A percentile compares a stretch with the other conserved stretches of the same genome.
Evolutionary conservation across 2,329 filamentous ascomycete species (phyloP).

Genomic region (Penicillium sp.): DNA sequence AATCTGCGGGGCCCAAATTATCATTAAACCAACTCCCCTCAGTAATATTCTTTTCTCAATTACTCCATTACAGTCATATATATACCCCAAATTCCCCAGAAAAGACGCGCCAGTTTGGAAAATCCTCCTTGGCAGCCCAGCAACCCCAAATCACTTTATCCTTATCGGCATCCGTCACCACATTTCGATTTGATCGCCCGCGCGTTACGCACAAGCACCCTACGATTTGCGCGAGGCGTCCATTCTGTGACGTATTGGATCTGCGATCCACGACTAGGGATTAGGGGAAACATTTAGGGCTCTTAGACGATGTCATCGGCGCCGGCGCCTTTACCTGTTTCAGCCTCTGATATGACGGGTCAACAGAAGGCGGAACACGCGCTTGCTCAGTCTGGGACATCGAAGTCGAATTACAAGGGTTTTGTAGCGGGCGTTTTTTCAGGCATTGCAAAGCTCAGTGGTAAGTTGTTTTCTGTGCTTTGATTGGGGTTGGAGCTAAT

Average conservation of each 20-base stretch:
- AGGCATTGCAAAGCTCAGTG: constrained; percentile 83
- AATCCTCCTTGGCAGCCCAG: not conserved
- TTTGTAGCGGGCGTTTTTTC: constrained; percentile 97
- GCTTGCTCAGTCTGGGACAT: constrained; percentile 13
- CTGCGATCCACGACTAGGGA: not conserved
- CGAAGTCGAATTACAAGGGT: constrained; percentile 73
- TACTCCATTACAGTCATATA: not conserved
- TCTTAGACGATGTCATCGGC: constrained; percentile 27
- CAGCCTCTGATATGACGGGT: constrained; percentile 5
- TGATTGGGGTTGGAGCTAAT: not conserved
- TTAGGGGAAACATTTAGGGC: not conserved
- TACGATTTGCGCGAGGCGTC: constrained; percentile 1
- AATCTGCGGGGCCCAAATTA: constrained; percentile 7
- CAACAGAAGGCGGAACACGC: constrained; percentile 11
- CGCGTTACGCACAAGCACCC: constrained; percentile 2
- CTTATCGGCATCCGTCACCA: constrained; percentile 5
- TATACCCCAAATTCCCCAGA: not conserved
- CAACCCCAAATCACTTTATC: not conserved
- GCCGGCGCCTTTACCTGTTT: constrained; percentile 17
- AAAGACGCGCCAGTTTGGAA: not conserved
- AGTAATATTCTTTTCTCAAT: not conserved
- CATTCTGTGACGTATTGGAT: constrained; percentile 9
- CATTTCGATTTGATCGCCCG: not conserved
- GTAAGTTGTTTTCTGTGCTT: constrained; percentile 50
- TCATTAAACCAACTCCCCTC: not conserved